Conservation (phyloP, 2,329 filamentous ascomycete genomes). For the Fragosphaeria purpurea region DNA sequence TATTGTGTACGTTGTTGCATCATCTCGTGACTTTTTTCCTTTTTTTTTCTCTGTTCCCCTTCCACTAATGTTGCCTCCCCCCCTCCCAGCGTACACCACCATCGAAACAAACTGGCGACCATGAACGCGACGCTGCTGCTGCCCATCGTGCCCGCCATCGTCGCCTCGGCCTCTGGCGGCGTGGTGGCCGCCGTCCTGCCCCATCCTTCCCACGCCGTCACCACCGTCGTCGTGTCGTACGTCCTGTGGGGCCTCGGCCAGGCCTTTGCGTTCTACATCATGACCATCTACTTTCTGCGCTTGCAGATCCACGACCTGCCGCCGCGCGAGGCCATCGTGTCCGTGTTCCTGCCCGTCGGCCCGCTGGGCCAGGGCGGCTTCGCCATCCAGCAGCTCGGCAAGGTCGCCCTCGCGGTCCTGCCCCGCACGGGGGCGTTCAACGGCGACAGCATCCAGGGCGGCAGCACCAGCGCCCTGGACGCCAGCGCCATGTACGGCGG, state of each 20-base stretch:
- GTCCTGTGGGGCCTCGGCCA: constrained; percentile 58
- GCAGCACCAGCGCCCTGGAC: constrained; percentile 25
- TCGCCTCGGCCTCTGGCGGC: constrained; percentile 54
- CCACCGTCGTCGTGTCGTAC: constrained; percentile 55
- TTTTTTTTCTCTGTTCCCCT: neutral
- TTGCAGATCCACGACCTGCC: constrained; percentile 57
- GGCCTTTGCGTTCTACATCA: constrained; percentile 47
- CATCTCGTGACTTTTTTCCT: neutral
- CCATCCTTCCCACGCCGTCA: constrained; percentile 42
- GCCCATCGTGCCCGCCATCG: constrained; percentile 52
- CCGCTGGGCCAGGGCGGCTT: constrained; percentile 54
- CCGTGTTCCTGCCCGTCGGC: constrained; percentile 51
- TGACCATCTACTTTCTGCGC: constrained; percentile 61
- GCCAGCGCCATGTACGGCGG: constrained; percentile 31
- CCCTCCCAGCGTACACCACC: constrained; percentile 13
- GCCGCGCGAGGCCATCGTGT: constrained; percentile 54
- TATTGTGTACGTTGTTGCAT: constrained; percentile 38
- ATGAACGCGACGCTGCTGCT: constrained; percentile 53
- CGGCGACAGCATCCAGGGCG: constrained; percentile 2
- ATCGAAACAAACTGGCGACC: constrained; percentile 23
- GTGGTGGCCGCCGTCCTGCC: constrained; percentile 51
- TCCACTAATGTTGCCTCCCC: neutral
- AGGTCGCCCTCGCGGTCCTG: constrained; percentile 25
- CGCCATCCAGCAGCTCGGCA: constrained; percentile 33
- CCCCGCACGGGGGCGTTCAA: constrained; percentile 28